phyloP scores from a whole-genome alignment of 2,329 filamentous ascomycete species.

The Cytospora piceicola region DNA sequence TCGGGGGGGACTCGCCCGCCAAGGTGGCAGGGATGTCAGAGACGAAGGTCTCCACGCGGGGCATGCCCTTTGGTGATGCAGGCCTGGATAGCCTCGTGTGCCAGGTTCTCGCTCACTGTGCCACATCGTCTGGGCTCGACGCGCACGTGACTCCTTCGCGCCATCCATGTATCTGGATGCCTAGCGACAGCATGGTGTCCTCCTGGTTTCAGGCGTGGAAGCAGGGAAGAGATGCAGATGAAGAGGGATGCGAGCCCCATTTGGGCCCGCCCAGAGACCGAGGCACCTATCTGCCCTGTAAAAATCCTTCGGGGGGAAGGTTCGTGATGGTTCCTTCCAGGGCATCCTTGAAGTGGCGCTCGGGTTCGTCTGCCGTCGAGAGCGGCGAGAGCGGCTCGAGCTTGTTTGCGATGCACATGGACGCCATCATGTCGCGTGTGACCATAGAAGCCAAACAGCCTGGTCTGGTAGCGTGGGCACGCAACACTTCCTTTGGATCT shows the following conservation, averaged over 20 bases:
- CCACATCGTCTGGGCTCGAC: conserved; percentile 53
- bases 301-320: conserved; percentile 41
- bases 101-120: conserved; percentile 53
- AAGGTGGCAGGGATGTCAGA: conserved; percentile 43
- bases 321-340: conserved; percentile 44
- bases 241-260: conserved; percentile 60
- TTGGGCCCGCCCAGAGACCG: conserved; percentile 59
- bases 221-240: conserved; percentile 49
- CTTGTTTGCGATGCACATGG: conserved; percentile 42
- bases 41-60: conserved; percentile 47
- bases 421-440: conserved; percentile 9
- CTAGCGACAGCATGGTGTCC: conserved; percentile 49
- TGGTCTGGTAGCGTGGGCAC: neutral
- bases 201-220: conserved; percentile 49
- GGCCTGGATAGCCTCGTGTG: conserved; percentile 50
- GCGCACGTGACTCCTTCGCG: conserved; percentile 38
- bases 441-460: neutral
- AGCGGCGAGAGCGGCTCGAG: conserved; percentile 37
- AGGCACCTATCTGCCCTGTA: conserved; percentile 43
- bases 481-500: neutral
- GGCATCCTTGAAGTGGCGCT: conserved; percentile 39
- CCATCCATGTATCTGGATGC: conserved; percentile 52
- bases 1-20: conserved; percentile 52
- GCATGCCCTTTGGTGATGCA: conserved; percentile 46
- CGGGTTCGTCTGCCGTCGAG: conserved; percentile 38